Conservation (phyloP, 768 basidiomycete species). For the Kwoniella sp. region DNA sequence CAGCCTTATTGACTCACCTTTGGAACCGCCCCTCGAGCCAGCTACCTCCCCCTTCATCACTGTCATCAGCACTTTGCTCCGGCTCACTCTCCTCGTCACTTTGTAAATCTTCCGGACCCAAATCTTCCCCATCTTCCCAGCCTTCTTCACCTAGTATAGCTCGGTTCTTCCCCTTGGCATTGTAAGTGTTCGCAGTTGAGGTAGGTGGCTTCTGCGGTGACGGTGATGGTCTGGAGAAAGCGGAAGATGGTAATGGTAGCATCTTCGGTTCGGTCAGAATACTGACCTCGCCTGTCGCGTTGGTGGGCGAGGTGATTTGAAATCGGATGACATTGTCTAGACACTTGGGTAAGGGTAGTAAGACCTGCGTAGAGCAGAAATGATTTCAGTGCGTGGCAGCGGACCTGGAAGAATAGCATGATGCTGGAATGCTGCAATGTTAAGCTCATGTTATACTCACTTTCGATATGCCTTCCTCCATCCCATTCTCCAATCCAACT, state of each 20-base stretch:
- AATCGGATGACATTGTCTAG: constrained; percentile 43
- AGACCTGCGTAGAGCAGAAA: too few relatives aligned
- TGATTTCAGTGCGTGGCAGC: too few relatives aligned
- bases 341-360: constrained; percentile 37
- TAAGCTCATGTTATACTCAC: constrained; percentile 10
- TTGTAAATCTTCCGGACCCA: constrained; percentile 32
- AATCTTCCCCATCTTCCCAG: constrained; percentile 40
- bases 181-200: neutral
- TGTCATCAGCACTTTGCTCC: constrained; percentile 15
- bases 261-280: constrained; percentile 45
- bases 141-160: constrained; percentile 26
- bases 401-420: too few relatives aligned
- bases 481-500: constrained; percentile 16
- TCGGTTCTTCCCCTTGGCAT: constrained; percentile 7
- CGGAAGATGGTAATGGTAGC: constrained; percentile 32
- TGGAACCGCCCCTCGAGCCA: constrained; percentile 48
- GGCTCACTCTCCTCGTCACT: constrained; percentile 21
- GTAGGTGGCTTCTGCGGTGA: neutral
- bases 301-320: constrained; percentile 27
- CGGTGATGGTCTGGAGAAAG: constrained; percentile 17
- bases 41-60: constrained; percentile 22
- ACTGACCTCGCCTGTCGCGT: constrained; percentile 28
- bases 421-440: neutral
- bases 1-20: too few relatives aligned
- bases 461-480: constrained; percentile 22